Evolutionary conservation across 106 monocot genomes (phyloP).

Genomic region (Xerophyta viscosa): DNA sequence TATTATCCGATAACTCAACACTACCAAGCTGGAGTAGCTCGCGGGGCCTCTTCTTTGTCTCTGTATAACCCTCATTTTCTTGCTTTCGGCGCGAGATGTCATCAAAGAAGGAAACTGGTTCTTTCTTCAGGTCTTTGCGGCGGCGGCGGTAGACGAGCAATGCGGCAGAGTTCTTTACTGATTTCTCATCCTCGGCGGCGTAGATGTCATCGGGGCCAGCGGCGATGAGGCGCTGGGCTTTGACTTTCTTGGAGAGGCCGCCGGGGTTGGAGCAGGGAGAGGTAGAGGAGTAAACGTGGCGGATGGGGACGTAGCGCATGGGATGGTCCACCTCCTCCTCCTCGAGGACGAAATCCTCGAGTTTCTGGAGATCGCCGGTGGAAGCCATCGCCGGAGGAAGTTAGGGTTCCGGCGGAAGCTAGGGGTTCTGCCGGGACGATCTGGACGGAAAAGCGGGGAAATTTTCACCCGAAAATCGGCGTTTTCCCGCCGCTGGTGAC

Average conservation of each 20-base stretch:
- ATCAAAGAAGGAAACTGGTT: constrained; percentile 8
- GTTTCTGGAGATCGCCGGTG: not conserved
- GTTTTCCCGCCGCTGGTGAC: constrained; percentile 55
- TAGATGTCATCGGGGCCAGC: constrained; percentile 1
- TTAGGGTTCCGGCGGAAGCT: too few species aligned
- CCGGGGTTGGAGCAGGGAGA: constrained; percentile 48
- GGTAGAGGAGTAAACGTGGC: constrained; percentile 63
- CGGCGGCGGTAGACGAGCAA: constrained; percentile 48
- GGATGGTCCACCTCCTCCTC: constrained; percentile 41
- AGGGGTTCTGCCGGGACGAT: too few species aligned
- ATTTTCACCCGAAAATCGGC: not conserved
- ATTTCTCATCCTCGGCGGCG: constrained; percentile 15
- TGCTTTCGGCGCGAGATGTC: too few species aligned
- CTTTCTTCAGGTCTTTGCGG: constrained; percentile 24
- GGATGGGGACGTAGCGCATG: constrained; percentile 44
- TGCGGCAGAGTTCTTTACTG: too few species aligned
- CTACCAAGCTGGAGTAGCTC: constrained; percentile 37
- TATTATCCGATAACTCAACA: not conserved
- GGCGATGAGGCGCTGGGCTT: constrained; percentile 21
- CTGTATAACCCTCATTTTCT: constrained; percentile 1
- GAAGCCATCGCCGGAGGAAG: too few species aligned
- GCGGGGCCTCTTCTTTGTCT: constrained; percentile 2
- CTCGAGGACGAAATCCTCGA: constrained; percentile 38
- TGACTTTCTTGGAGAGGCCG: constrained; percentile 66
- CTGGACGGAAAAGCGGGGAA: not conserved